Evolutionary conservation across 2,329 filamentous ascomycete genomes (phyloP).

Genomic region (Penicillium sp.): DNA sequence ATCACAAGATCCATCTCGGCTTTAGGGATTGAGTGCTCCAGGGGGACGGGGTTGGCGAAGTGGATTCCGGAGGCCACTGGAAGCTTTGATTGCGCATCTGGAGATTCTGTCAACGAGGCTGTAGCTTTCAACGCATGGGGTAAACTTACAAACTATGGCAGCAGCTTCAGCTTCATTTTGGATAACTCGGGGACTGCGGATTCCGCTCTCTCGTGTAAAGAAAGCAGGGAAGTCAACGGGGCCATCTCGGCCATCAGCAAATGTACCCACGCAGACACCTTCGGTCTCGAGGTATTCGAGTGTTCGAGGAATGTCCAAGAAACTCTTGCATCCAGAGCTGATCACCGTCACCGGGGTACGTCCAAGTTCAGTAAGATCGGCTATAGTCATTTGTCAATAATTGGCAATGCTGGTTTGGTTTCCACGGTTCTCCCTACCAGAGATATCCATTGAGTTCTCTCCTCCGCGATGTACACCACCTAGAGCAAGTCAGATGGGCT

Average conservation of each 20-base stretch:
- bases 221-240: constrained; percentile 87
- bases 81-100: constrained; percentile 69
- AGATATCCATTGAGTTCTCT: constrained; percentile 85
- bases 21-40: constrained; percentile 66
- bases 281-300: constrained; percentile 75
- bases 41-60: constrained; percentile 85
- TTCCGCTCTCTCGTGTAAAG: constrained; percentile 83
- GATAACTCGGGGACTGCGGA: constrained; percentile 73
- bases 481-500: constrained; percentile 22
- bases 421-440: constrained; percentile 41
- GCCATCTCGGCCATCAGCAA: constrained; percentile 73
- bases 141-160: constrained; percentile 68
- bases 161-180: constrained; percentile 78
- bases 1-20: constrained; percentile 69
- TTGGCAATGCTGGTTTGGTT: not conserved
- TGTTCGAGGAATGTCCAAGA: constrained; percentile 86
- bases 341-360: constrained; percentile 85
- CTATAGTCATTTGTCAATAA: constrained; percentile 38
- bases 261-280: constrained; percentile 78
- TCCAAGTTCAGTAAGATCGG: constrained; percentile 90
- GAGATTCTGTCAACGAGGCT: constrained; percentile 4
- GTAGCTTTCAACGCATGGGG: not conserved
- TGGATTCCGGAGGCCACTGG: constrained; percentile 74
- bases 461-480: constrained; percentile 88
- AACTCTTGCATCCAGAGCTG: constrained; percentile 90